These are phyloP conservation scores for Calonectria pseudoturangicola DNA, from an alignment of 2,329 filamentous ascomycete genomes.

Conservation along the genomic window DNA sequence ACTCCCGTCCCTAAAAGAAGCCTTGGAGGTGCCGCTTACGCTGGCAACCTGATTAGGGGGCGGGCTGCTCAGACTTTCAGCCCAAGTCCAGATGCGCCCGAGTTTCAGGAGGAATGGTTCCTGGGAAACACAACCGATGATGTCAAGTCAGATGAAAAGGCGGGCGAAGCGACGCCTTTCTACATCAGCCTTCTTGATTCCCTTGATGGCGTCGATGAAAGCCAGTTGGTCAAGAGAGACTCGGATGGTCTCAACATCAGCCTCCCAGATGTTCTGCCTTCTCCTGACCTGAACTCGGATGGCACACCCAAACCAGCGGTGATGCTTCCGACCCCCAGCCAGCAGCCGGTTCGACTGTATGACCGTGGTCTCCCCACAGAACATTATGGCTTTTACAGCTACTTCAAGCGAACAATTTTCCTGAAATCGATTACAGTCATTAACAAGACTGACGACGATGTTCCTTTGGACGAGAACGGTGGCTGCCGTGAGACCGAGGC, in stretches of 20 bases:
- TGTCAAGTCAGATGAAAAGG: conserved; percentile 79
- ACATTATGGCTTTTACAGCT: conserved; percentile 95
- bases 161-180: conserved; percentile 91
- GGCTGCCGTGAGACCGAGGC: conserved; percentile 73
- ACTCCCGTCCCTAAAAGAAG: conserved; percentile 52
- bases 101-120: conserved; percentile 84
- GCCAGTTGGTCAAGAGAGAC: conserved; percentile 51
- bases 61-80: conserved; percentile 59
- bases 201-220: conserved; percentile 58
- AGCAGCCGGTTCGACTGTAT: conserved; percentile 89
- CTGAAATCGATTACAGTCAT: conserved; percentile 75
- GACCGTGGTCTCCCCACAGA: conserved; percentile 88
- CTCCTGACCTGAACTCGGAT: conserved; percentile 77
- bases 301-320: conserved; percentile 83
- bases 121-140: conserved; percentile 90
- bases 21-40: conserved; percentile 50
- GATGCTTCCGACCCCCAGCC: conserved; percentile 80
- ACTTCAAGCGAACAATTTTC: conserved; percentile 92
- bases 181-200: conserved; percentile 83
- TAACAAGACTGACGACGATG: conserved; percentile 65
- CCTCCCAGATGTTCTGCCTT: conserved; percentile 72
- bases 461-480: conserved; percentile 72
- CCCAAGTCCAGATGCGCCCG: conserved; percentile 75
- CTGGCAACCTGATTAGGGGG: conserved; percentile 48
- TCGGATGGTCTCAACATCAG: conserved; percentile 50